Percentiles rank a stretch among this genome's conserved stretches.
Evolutionary conservation across 768 basidiomycete genomes (phyloP).

Genomic region (Lactarius hengduanensis): DNA sequence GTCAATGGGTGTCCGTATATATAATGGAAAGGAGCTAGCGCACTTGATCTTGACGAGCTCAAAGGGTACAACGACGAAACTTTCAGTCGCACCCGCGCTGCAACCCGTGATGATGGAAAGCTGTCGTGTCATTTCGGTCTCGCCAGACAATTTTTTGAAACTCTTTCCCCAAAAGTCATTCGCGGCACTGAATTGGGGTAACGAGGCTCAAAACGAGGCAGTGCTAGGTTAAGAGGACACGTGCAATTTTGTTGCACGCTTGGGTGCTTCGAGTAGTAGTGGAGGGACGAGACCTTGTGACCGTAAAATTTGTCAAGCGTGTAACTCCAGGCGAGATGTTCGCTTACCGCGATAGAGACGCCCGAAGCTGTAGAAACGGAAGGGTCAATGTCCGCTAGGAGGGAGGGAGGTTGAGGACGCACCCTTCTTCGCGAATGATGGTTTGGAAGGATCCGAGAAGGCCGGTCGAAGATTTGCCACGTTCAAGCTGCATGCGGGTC

Average conservation of each 20-base stretch:
- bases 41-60: constrained; percentile 91
- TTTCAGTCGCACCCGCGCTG: constrained; percentile 94
- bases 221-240: constrained; percentile 33
- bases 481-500: constrained; percentile 97
- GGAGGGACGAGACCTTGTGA: constrained; percentile 85
- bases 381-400: constrained; percentile 6
- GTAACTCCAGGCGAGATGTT: background rate
- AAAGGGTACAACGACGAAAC: constrained; percentile 93
- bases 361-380: constrained; percentile 51
- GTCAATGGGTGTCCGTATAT: background rate
- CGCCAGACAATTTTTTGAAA: constrained; percentile 58
- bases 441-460: constrained; percentile 79
- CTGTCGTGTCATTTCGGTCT: constrained; percentile 81
- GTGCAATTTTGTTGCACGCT: constrained; percentile 95
- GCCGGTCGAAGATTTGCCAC: constrained; percentile 70
- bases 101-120: constrained; percentile 91
- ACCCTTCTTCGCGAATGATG: constrained; percentile 94
- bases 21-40: constrained; percentile 17
- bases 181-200: constrained; percentile 46
- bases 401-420: constrained; percentile 35
- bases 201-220: constrained; percentile 10
- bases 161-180: constrained; percentile 97
- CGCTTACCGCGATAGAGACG: constrained; percentile 81
- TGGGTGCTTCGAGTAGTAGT: constrained; percentile 92
- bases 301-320: background rate